Evolutionary conservation across 2,329 filamentous ascomycete species (phyloP).

Genomic region (Fusarium protoensiforme): DNA sequence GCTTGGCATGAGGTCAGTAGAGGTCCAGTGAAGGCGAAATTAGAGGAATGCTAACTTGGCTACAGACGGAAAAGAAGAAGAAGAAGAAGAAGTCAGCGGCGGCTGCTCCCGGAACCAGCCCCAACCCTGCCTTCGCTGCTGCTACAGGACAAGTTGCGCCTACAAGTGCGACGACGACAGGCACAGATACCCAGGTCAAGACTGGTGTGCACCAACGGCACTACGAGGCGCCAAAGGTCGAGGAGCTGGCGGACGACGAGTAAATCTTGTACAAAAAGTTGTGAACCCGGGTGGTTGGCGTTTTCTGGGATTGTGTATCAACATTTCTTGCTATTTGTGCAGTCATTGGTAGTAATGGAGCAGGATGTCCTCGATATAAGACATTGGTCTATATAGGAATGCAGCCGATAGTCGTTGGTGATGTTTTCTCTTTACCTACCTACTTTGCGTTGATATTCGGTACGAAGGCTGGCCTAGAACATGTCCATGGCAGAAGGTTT

Average conservation of each 20-base stretch:
- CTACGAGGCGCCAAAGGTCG: slow-evolving; percentile 64
- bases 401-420: background rate
- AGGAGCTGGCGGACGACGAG: slow-evolving; percentile 65
- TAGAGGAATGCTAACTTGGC: slow-evolving; percentile 29
- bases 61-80: slow-evolving; percentile 52
- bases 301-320: slow-evolving; percentile 41
- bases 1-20: slow-evolving; percentile 92
- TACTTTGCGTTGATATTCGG: background rate
- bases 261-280: slow-evolving; percentile 41
- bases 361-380: slow-evolving; percentile 6
- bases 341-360: slow-evolving; percentile 26
- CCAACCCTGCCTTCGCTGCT: slow-evolving; percentile 60
- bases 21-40: background rate
- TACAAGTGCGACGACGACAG: slow-evolving; percentile 66
- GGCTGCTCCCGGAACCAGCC: slow-evolving; percentile 46
- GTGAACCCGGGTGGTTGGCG: slow-evolving; percentile 31
- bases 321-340: slow-evolving; percentile 28
- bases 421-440: background rate
- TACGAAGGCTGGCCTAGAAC: background rate
- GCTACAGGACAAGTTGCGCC: slow-evolving; percentile 64
- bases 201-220: slow-evolving; percentile 55
- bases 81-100: slow-evolving; percentile 68
- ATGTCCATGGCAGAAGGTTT: background rate
- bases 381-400: background rate
- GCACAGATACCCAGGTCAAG: slow-evolving; percentile 65